Percentiles rank a stretch among this genome's conserved stretches.
Conservation (phyloP, 169 alveolate species). For the Plasmodium malariae region DNA sequence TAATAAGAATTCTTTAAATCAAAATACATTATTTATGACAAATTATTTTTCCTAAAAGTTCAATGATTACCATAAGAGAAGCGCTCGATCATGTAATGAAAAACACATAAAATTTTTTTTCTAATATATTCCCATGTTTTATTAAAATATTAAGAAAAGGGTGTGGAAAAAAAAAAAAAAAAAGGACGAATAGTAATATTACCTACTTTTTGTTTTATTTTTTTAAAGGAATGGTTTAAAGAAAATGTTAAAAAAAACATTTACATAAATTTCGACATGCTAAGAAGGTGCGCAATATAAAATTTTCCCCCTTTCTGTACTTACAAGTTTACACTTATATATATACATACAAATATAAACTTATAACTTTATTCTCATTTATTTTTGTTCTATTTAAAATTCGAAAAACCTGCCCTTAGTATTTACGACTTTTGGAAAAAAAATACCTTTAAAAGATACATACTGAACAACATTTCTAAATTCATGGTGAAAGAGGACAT, state of each 20-base stretch:
- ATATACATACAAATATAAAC: neutral
- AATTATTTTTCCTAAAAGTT: constrained; percentile 11
- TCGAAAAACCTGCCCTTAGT: constrained; percentile 15
- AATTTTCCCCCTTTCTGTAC: too few species aligned
- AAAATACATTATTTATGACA: neutral
- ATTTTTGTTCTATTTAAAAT: neutral
- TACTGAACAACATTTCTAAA: constrained; percentile 44
- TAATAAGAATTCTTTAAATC: neutral
- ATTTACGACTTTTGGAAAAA: constrained; percentile 65
- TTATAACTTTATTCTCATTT: neutral
- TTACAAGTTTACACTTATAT: too few species aligned
- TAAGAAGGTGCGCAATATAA: constrained; percentile 18
- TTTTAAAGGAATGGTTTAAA: constrained; percentile 63
- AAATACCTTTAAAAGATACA: constrained; percentile 45
- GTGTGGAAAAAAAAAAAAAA: neutral
- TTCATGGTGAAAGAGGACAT: constrained; percentile 52
- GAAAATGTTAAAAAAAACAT: constrained; percentile 44
- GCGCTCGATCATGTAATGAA: constrained; percentile 55
- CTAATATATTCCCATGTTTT: neutral
- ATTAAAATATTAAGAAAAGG: neutral
- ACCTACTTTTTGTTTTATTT: constrained; percentile 6
- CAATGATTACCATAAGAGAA: constrained; percentile 44
- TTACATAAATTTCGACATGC: constrained; percentile 47
- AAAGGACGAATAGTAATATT: neutral
- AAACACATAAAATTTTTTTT: neutral